A percentile compares a stretch with the other conserved stretches of the same genome.
These are phyloP conservation scores for Albatrellus ellisii DNA, from an alignment of 768 basidiomycete species.

Conservation along the genomic window DNA sequence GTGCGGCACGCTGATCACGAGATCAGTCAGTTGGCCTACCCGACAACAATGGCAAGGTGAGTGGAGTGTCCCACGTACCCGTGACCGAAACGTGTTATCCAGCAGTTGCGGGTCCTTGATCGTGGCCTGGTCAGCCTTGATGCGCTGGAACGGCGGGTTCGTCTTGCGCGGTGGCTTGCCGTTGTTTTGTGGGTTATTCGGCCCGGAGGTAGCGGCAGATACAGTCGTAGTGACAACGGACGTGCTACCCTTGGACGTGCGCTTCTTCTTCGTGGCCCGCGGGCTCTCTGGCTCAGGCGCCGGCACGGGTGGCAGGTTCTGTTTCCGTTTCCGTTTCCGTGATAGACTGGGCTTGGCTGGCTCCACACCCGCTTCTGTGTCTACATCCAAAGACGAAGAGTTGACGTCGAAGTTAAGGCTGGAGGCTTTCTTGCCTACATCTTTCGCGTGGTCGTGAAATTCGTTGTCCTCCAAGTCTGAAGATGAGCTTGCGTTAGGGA, in stretches of 20 bases:
- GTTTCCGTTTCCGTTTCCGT: no score
- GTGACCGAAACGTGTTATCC: slow-evolving; percentile 74
- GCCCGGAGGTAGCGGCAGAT: slow-evolving; percentile 4
- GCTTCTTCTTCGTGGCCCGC: slow-evolving; percentile 9
- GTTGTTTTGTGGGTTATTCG: slow-evolving; percentile 18
- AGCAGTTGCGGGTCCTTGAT: slow-evolving; percentile 33
- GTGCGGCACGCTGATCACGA: slow-evolving; percentile 37
- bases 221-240: slow-evolving; percentile 5
- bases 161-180: slow-evolving; percentile 24
- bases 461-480: no score
- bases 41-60: slow-evolving; percentile 1
- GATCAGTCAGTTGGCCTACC: no score
- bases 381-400: slow-evolving; percentile 15
- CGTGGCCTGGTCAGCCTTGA: slow-evolving; percentile 50
- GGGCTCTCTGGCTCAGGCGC: slow-evolving; percentile 5
- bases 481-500: no score
- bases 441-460: no score
- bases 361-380: slow-evolving; percentile 20
- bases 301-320: no score
- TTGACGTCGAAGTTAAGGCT: no score
- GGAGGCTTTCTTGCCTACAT: no score
- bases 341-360: no score
- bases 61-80: slow-evolving; percentile 32
- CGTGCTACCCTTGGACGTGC: slow-evolving; percentile 6
- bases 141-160: slow-evolving; percentile 68